Evolutionary conservation across 345 rosid genomes (phyloP).

Genomic region (Syzygium grande): DNA sequence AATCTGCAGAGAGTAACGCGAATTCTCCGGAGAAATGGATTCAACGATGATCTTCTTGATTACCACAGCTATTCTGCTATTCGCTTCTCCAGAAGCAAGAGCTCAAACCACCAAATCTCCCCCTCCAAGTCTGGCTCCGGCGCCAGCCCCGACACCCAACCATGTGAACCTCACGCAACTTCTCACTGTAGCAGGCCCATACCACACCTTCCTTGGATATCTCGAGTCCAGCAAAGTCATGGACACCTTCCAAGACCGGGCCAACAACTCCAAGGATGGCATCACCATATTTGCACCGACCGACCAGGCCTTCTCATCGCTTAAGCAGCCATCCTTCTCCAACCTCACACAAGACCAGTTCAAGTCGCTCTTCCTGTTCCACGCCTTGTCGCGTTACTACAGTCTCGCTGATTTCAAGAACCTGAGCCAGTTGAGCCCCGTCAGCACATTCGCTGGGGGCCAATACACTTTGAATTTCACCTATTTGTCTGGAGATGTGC

Average conservation of each 20-base stretch:
- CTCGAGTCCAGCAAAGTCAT: slow-evolving; percentile 68
- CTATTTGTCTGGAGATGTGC: slow-evolving; percentile 54
- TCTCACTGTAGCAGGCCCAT: slow-evolving; percentile 84
- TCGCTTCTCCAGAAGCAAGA: slow-evolving; percentile 22
- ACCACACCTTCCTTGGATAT: slow-evolving; percentile 60
- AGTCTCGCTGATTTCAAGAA: slow-evolving; percentile 71
- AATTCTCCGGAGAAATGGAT: slow-evolving; percentile 17
- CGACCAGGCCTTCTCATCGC: slow-evolving; percentile 62
- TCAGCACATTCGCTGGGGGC: slow-evolving; percentile 61
- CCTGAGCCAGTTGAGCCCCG: slow-evolving; percentile 55
- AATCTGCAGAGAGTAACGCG: background rate
- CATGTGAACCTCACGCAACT: slow-evolving; percentile 66
- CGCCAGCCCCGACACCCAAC: slow-evolving; percentile 64
- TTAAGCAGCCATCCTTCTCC: slow-evolving; percentile 55
- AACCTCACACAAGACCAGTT: slow-evolving; percentile 69
- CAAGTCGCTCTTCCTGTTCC: slow-evolving; percentile 73
- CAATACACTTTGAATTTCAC: slow-evolving; percentile 61
- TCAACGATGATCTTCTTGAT: slow-evolving; percentile 23
- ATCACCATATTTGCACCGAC: slow-evolving; percentile 77
- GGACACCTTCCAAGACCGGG: slow-evolving; percentile 82
- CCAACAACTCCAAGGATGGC: slow-evolving; percentile 82
- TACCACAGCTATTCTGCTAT: slow-evolving; percentile 16
- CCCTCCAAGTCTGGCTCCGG: slow-evolving; percentile 56
- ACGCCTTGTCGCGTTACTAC: slow-evolving; percentile 70
- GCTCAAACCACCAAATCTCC: slow-evolving; percentile 47